phyloP scores from a whole-genome alignment of 768 basidiomycete genomes.

The Trametes punicea region DNA sequence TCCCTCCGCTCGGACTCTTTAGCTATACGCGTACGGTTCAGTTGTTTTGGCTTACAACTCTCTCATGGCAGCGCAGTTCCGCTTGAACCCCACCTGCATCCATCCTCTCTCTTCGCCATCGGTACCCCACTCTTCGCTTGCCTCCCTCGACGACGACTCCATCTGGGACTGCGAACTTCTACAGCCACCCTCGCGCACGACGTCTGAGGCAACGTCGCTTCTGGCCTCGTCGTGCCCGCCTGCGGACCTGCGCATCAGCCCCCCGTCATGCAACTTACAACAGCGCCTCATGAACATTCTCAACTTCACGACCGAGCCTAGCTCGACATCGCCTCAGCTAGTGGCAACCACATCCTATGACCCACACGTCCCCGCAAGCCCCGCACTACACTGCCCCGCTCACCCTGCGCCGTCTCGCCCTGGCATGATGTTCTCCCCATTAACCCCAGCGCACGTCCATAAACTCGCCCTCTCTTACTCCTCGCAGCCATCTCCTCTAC shows the following conservation, averaged over 20 bases:
- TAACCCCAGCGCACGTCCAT: conserved; percentile 7
- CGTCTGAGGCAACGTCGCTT: conserved; percentile 1
- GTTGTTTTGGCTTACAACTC: conserved; percentile 4
- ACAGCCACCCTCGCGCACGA: background rate
- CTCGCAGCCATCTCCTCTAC: background rate
- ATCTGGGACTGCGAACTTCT: conserved; percentile 13
- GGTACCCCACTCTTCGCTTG: conserved; percentile 1
- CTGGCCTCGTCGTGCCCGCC: background rate
- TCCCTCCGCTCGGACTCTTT: conserved; percentile 2
- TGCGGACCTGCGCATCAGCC: background rate
- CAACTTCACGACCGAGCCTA: conserved; percentile 4
- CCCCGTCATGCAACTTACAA: conserved; percentile 15
- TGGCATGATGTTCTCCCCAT: conserved; percentile 6
- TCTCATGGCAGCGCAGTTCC: conserved; percentile 9
- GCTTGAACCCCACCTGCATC: conserved; percentile 15
- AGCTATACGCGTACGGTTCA: conserved; percentile 10
- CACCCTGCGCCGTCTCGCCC: conserved; percentile 7
- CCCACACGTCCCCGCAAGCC: background rate
- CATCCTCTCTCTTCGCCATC: conserved; percentile 7
- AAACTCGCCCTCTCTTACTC: background rate
- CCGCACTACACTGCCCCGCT: conserved; percentile 6
- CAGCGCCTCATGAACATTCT: conserved; percentile 10
- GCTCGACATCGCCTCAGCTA: conserved; percentile 2
- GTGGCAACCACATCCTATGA: background rate
- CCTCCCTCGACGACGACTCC: background rate